Base-by-base conservation (phyloP, 2,329 filamentous ascomycete genomes). In the Stemphylium vesicarium region DNA sequence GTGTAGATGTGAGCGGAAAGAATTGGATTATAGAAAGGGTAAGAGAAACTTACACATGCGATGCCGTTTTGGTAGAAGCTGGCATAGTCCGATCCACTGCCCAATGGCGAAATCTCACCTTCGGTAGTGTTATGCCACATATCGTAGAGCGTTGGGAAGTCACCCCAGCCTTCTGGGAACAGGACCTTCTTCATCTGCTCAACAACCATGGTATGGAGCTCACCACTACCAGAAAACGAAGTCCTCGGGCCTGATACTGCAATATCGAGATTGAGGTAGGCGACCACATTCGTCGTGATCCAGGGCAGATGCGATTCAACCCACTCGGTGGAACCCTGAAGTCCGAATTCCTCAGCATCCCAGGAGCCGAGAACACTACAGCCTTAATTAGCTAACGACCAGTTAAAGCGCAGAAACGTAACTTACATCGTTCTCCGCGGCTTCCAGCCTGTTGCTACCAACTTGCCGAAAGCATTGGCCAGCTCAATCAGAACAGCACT, bases 251-350 rank as follows among this genome's bases (percentile, higher is more conserved):
- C 82, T 3, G 78, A 76, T 1, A 78, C 76, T 0, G 79, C 82
- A 1, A 81, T 73, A 38, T 84, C 81, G 33, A 84, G 70, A 60
- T 84, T 84, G 35, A 84, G 72, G 42, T 84, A 83, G 0, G 78
- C 75, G 1, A 81, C 72, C 1, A 76, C 75, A 3, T 77, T 71
- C 1, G 61, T 70, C 35, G 73, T 76, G 31, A 82, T 65, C 79
- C 79, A 81, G 1, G 76, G 77, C 16, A 80, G 65, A 64, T 78
- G 78, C 57, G 81, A 79, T 61, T 82, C 80, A 26, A 81, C 76
- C 78, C 78, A 81, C 57, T 82, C 80, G 0, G 79, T 81, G 61
- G 68, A 71, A 42, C 73, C 73, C 22, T 75, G 66, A 0, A 72
- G 54, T 0, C 71, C 73, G 32, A 75, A 76, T 40, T 77, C 74